phyloP scores from a whole-genome alignment of 2,329 filamentous ascomycete genomes.

The Diplodia sapinea region DNA sequence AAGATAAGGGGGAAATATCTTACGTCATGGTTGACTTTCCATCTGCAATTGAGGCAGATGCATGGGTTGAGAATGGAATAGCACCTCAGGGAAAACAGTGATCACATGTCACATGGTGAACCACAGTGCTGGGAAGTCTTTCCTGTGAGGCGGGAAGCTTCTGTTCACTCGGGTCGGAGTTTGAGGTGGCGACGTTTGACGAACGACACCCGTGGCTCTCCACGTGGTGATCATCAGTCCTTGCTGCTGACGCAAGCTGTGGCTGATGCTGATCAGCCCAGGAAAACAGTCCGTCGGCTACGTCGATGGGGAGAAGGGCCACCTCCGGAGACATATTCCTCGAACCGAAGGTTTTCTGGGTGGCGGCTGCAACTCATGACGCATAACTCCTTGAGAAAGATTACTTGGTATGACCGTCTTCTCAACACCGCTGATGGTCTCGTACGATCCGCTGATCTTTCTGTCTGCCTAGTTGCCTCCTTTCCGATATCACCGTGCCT shows the following conservation, averaged over 20 bases:
- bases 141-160: constrained; percentile 14
- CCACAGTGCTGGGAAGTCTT: constrained; percentile 5
- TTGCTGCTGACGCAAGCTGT: neutral
- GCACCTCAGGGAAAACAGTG: neutral
- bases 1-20: neutral
- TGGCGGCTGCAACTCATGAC: neutral
- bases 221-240: constrained; percentile 14
- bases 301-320: neutral
- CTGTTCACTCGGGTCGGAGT: constrained; percentile 7
- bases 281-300: neutral
- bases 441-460: constrained; percentile 5
- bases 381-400: neutral
- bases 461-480: neutral
- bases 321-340: neutral
- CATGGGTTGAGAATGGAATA: neutral
- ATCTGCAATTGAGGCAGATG: neutral
- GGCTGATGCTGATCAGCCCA: neutral
- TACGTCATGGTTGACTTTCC: neutral
- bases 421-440: neutral
- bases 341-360: neutral
- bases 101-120: neutral
- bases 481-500: neutral
- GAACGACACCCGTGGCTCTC: neutral
- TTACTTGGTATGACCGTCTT: neutral
- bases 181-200: neutral